These are phyloP conservation scores for Pleurotus tuoliensis DNA, from an alignment of 768 basidiomycete genomes.

Conservation along the genomic window DNA sequence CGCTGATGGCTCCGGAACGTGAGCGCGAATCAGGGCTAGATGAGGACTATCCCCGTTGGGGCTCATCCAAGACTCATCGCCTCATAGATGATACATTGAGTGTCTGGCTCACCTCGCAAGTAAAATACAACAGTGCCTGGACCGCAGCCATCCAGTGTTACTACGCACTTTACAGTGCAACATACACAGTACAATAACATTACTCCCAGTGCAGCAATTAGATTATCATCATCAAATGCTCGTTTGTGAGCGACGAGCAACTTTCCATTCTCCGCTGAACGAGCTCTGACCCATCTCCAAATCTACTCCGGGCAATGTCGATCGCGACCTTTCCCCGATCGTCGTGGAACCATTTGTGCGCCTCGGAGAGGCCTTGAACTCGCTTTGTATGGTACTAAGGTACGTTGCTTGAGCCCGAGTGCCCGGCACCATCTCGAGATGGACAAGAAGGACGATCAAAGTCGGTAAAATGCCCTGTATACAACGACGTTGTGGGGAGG, in stretches of 20 bases:
- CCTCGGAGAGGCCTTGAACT: neutral
- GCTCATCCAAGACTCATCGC: no score
- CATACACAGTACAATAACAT: no score
- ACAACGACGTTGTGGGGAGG: neutral
- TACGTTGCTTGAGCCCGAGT: neutral
- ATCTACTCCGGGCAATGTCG: neutral
- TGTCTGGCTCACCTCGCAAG: no score
- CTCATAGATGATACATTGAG: no score
- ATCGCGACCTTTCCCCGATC: neutral
- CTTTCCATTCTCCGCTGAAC: constrained; percentile 1
- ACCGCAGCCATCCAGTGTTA: no score
- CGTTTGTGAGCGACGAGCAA: neutral
- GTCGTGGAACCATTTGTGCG: constrained; percentile 1
- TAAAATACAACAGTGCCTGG: no score
- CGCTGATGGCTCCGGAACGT: no score
- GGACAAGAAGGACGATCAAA: constrained; percentile 4
- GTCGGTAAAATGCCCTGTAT: constrained; percentile 3
- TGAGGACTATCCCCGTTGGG: no score
- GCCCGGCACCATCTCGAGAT: constrained; percentile 6
- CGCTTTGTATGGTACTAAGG: neutral
- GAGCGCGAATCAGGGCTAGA: no score
- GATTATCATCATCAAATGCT: neutral
- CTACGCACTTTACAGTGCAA: no score
- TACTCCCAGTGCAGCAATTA: no score
- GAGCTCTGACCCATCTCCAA: neutral